Conservation (phyloP, 768 basidiomycete genomes). For the Omphalotus guepiniiformis region DNA sequence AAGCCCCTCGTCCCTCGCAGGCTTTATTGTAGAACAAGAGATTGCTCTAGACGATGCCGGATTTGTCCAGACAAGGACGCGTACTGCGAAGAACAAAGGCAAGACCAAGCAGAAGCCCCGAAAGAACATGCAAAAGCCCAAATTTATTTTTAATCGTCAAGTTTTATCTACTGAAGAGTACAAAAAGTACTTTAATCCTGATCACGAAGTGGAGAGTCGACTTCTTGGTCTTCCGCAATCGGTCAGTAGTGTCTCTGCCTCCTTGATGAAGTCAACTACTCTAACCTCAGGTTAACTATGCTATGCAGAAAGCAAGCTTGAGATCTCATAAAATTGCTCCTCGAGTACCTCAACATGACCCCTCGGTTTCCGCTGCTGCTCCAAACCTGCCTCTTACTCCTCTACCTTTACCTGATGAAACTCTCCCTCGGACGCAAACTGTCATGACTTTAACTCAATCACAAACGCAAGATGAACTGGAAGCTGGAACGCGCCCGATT, state of each 20-base stretch:
- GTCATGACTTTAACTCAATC: conserved; percentile 18
- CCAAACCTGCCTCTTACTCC: neutral
- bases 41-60: conserved; percentile 48
- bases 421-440: conserved; percentile 8
- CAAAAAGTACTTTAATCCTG: conserved; percentile 65
- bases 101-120: conserved; percentile 36
- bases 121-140: conserved; percentile 51
- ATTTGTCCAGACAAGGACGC: conserved; percentile 39
- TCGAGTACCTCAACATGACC: neutral
- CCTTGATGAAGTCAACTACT: neutral
- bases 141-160: conserved; percentile 53
- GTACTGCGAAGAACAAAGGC: conserved; percentile 34
- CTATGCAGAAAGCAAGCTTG: conserved; percentile 14
- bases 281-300: neutral
- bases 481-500: conserved; percentile 6
- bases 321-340: conserved; percentile 3
- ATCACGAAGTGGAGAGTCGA: conserved; percentile 51
- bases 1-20: conserved; percentile 27
- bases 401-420: conserved; percentile 5
- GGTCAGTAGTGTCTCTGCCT: conserved; percentile 33
- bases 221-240: conserved; percentile 57
- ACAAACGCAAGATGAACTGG: conserved; percentile 35
- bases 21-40: conserved; percentile 53
- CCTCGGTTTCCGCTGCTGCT: neutral
- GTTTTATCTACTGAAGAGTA: conserved; percentile 45